Percentiles rank a stretch among this genome's conserved stretches.
phyloP scores from a whole-genome alignment of 148 eudicot species.

The Cornus controversa region DNA sequence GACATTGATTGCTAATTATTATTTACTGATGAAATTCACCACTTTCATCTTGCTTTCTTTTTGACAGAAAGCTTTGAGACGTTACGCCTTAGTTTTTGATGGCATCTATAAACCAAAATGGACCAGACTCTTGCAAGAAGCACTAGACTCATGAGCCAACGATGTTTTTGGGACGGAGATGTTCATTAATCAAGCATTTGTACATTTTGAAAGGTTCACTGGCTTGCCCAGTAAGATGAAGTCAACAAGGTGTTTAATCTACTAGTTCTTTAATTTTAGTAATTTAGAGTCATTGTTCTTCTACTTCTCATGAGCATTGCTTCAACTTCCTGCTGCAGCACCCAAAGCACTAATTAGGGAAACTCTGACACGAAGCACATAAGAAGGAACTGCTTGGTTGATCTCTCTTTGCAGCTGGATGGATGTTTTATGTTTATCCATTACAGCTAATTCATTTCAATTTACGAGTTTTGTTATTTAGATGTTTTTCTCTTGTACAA shows the following conservation, averaged over 20 bases:
- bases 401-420: neutral
- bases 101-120: slow-evolving; percentile 81
- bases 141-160: slow-evolving; percentile 54
- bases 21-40: too few species aligned
- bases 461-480: neutral
- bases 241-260: too few species aligned
- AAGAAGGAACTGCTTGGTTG: neutral
- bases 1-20: neutral
- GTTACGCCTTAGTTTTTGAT: slow-evolving; percentile 68
- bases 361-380: slow-evolving; percentile 27
- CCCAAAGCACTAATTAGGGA: slow-evolving; percentile 55
- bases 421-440: too few species aligned
- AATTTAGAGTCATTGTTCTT: neutral
- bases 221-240: slow-evolving; percentile 54
- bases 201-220: slow-evolving; percentile 71
- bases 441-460: neutral
- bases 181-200: slow-evolving; percentile 81
- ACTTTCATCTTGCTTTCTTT: neutral
- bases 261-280: neutral
- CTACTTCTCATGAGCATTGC: neutral
- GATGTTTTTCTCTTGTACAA: neutral
- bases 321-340: slow-evolving; percentile 34
- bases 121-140: slow-evolving; percentile 67
- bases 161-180: slow-evolving; percentile 69
- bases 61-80: slow-evolving; percentile 56